Base-by-base conservation (phyloP, 1,284 basidiomycete genomes). In the Anthracocystis setariae region DNA sequence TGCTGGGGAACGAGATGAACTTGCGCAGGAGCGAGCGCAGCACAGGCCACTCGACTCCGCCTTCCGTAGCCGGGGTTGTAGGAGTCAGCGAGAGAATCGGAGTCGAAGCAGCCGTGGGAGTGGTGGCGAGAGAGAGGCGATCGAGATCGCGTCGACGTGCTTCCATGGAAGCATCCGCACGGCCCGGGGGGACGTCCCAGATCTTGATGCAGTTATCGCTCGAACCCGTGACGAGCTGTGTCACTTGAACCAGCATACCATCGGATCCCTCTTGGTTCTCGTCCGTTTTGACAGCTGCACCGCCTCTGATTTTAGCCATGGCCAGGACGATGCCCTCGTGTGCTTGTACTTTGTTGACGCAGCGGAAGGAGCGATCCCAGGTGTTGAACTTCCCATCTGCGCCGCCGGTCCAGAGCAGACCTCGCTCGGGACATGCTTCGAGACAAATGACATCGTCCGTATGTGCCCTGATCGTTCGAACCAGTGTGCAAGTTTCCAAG, bases 1-100 rank as follows among this genome's bases (percentile, higher is more conserved):
- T 88, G 53, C 93, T 94, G 2, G 90, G 91, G 46, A 93, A 91
- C 0, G 92, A 89, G 8, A 97, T 87, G 67, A 98, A 93, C 78
- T 91, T 92, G 3, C 91, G 89, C 3, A 98, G 86, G 0, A 91
- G 90, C 76, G 86, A 84, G 9, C 87, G 84, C 78, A 88, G 84
- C 8, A 85, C 82, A 49, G 86, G 85, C 56, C 72, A 65, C 12
- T 66, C 55, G 3, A 63, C 48, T 13, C 33, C 29, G 10, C 44
- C 25, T n/a, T 48, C 59, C 2, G 37, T n/a, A 12, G n/a, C 27
- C 13, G n/a, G 15, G 18, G 38, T 27, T 7, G 46, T 29, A 8
- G 46, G 4, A 0, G 46, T 32, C 3, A 46, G 27, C 8, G 54
- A 39, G 37, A 64, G 54, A 5, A 53, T 52, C 9, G 49, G 45